phyloP scores from a whole-genome alignment of 2,329 filamentous ascomycete genomes.

The Xylaria sp. region DNA sequence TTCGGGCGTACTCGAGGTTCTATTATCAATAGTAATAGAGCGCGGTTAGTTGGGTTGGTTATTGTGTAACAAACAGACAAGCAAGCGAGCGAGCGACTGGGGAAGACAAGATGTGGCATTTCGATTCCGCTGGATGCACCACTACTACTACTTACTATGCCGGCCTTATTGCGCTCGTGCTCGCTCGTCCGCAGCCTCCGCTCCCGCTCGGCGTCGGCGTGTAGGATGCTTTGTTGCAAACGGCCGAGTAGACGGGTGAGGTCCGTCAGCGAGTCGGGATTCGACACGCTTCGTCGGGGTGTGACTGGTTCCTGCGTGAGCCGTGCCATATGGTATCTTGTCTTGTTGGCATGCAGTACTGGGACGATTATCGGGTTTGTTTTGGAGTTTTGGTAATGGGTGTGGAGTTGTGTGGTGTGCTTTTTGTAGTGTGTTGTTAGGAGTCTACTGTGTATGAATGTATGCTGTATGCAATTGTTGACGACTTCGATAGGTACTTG shows the following conservation, averaged over 20 bases:
- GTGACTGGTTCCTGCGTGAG: constrained; percentile 49
- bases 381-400: neutral
- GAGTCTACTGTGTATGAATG: too few relatives aligned
- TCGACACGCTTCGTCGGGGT: constrained; percentile 44
- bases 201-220: constrained; percentile 69
- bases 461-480: neutral
- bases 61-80: neutral
- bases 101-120: neutral
- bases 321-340: constrained; percentile 45
- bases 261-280: constrained; percentile 58
- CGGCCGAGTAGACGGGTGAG: constrained; percentile 73
- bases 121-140: constrained; percentile 17
- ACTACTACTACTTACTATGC: constrained; percentile 57
- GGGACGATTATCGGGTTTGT: neutral
- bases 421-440: too few relatives aligned
- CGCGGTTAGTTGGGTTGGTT: neutral
- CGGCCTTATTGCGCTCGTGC: constrained; percentile 72
- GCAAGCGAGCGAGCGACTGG: neutral
- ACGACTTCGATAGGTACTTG: neutral
- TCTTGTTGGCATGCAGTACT: neutral
- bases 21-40: constrained; percentile 50
- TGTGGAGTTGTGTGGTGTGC: too few relatives aligned
- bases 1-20: constrained; percentile 79
- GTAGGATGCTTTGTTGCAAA: constrained; percentile 73
- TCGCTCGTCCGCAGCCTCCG: constrained; percentile 68